Conservation (phyloP, 148 eudicot genomes). For the Amaranthus hypochondriacus region DNA sequence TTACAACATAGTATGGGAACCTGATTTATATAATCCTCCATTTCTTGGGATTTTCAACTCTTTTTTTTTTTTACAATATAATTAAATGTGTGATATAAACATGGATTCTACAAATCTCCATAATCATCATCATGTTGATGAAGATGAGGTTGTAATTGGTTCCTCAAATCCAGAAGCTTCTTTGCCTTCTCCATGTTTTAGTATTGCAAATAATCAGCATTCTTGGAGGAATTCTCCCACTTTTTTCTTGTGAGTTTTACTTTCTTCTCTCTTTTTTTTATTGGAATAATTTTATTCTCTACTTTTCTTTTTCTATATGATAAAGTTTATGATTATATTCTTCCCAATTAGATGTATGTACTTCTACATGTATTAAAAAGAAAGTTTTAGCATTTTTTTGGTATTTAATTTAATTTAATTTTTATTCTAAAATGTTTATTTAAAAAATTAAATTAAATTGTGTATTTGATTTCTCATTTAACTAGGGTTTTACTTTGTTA, state of each 20-base stretch:
- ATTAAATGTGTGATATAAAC: conserved; percentile 8
- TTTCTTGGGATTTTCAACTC: conserved; percentile 32
- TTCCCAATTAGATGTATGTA: too few species aligned
- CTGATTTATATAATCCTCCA: conserved; percentile 3
- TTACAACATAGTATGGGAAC: neutral
- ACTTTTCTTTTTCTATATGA: neutral
- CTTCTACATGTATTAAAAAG: too few species aligned
- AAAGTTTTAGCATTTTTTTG: neutral
- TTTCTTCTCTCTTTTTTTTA: conserved; percentile 3
- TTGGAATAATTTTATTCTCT: neutral
- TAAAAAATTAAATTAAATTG: neutral
- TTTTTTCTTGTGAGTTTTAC: conserved; percentile 53
- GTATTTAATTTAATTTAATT: neutral
- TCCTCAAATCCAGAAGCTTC: conserved; percentile 31
- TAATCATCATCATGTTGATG: conserved; percentile 36
- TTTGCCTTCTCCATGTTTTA: conserved; percentile 41
- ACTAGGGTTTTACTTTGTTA: conserved; percentile 15
- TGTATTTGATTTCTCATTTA: conserved; percentile 4
- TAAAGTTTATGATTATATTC: too few species aligned
- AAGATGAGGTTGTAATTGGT: conserved; percentile 40
- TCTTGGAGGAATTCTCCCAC: conserved; percentile 38
- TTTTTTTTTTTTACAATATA: neutral
- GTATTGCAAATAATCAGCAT: conserved; percentile 25
- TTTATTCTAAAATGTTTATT: neutral
- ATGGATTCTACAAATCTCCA: conserved; percentile 70